These are phyloP conservation scores for Lentinus brumalis DNA, from an alignment of 768 basidiomycete species.

Conservation along the genomic window DNA sequence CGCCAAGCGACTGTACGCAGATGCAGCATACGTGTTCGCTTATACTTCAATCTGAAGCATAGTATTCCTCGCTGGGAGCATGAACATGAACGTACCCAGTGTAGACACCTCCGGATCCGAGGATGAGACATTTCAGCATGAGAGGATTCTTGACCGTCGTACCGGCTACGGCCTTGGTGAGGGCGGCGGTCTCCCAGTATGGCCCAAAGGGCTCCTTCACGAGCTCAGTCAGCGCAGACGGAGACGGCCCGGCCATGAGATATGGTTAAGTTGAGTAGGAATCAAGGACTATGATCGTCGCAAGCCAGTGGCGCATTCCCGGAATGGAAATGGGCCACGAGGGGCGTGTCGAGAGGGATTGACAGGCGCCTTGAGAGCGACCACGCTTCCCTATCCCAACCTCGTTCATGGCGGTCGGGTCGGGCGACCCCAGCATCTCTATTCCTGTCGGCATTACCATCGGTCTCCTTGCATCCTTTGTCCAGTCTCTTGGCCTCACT, in stretches of 20 bases:
- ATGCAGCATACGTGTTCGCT: too few relatives aligned
- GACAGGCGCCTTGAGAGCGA: background rate
- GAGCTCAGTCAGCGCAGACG: slow-evolving; percentile 1
- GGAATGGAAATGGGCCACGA: background rate
- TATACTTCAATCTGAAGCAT: too few relatives aligned
- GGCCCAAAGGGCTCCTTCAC: slow-evolving; percentile 25
- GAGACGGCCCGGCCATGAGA: background rate
- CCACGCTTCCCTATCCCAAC: background rate
- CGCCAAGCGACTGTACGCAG: too few relatives aligned
- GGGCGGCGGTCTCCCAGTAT: slow-evolving; percentile 18
- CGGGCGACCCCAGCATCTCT: slow-evolving; percentile 35
- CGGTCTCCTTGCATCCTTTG: slow-evolving; percentile 80
- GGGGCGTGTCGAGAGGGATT: background rate
- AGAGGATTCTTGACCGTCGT: slow-evolving; percentile 8
- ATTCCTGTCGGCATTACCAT: slow-evolving; percentile 48
- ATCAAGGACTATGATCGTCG: too few relatives aligned
- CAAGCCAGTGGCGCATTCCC: slow-evolving; percentile 16
- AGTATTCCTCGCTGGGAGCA: background rate
- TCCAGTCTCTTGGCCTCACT: slow-evolving; percentile 90
- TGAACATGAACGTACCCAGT: slow-evolving; percentile 16
- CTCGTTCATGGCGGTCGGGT: slow-evolving; percentile 27
- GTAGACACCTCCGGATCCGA: slow-evolving; percentile 12
- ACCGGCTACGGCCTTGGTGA: slow-evolving; percentile 14
- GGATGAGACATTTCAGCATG: slow-evolving; percentile 8
- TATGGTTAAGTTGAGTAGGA: background rate